Evolutionary conservation across 257 asterid genomes (phyloP), one percentile per base, ranked within the genome.

Genomic region (Plantago ovata): DNA sequence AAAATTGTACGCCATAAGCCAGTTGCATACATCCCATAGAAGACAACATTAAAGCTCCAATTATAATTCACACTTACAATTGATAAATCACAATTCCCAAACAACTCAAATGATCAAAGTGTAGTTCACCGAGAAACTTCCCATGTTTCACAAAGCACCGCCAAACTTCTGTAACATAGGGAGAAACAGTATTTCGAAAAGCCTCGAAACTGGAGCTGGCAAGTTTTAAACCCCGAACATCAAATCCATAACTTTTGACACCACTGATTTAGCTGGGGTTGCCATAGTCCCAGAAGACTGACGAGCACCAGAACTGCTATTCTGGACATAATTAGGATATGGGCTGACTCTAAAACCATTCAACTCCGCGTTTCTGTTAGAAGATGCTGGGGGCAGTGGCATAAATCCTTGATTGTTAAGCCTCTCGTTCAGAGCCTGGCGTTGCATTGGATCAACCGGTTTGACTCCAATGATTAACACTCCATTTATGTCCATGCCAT

Each of bases 381-480:
- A 69, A 12, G 88, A 73, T 6, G 84, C 69, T 1, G 85, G 94
- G 0, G 86, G 91, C 33, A 82, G 64, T 60, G 97, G 75, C 86
- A 86, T 74, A 61, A 93, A 86, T 46, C 97, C 99, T 66, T 79
- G 89, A 60, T 79, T 68, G 76, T 72, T 84, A 54, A 85, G 78
- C 73, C 85, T 81, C 64, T 86, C 94, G 21, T 84, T 78, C 48
- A 93, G 79, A 13, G 77, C 82, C 38, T 77, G 90, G 1, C 86
- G 82, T 72, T 89, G 97, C 77, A 81, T 76, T 8, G 87, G 95
- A 70, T 93, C 97, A 50, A 82, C 90, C 6, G 76, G 86, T 75
- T 93, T 93, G 71, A 89, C 99, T 51, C 99, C 99, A 8, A 93
- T 72, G 49, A 93, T 89, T 44, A 93, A 94, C 58, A 83, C 94